phyloP scores from a whole-genome alignment of 768 basidiomycete species.

The Phylloporus sp. region DNA sequence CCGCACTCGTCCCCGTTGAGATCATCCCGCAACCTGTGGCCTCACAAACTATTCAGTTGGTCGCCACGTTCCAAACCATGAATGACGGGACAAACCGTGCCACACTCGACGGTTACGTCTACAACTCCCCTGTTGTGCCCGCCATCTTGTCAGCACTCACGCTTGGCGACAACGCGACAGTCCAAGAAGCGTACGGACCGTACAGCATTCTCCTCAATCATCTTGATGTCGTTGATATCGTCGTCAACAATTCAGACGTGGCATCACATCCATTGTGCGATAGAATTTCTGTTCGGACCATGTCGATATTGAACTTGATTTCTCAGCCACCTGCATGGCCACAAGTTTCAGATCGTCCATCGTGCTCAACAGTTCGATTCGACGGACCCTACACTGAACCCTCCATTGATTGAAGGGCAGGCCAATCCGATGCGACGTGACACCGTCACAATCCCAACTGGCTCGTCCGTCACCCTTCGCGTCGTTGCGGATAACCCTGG shows the following conservation, averaged over 20 bases:
- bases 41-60: constrained; percentile 63
- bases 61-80: constrained; percentile 81
- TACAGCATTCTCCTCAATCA: constrained; percentile 73
- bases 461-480: constrained; percentile 67
- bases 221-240: constrained; percentile 72
- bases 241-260: constrained; percentile 65
- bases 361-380: constrained; percentile 55
- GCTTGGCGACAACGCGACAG: constrained; percentile 70
- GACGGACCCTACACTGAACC: constrained; percentile 73
- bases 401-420: constrained; percentile 72
- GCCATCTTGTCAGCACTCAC: constrained; percentile 71
- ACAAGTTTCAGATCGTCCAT: background rate
- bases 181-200: constrained; percentile 72
- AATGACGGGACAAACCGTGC: constrained; percentile 80
- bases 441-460: constrained; percentile 72
- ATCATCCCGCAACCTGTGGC: constrained; percentile 45
- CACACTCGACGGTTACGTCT: constrained; percentile 70
- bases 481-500: constrained; percentile 92
- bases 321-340: background rate
- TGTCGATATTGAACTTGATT: background rate
- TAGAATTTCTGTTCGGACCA: background rate
- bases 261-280: constrained; percentile 84
- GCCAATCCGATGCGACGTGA: constrained; percentile 91
- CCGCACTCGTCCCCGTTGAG: constrained; percentile 59
- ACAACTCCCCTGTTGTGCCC: constrained; percentile 69